Conservation (phyloP, 208 protist species). For the Porcisia hertigi region DNA sequence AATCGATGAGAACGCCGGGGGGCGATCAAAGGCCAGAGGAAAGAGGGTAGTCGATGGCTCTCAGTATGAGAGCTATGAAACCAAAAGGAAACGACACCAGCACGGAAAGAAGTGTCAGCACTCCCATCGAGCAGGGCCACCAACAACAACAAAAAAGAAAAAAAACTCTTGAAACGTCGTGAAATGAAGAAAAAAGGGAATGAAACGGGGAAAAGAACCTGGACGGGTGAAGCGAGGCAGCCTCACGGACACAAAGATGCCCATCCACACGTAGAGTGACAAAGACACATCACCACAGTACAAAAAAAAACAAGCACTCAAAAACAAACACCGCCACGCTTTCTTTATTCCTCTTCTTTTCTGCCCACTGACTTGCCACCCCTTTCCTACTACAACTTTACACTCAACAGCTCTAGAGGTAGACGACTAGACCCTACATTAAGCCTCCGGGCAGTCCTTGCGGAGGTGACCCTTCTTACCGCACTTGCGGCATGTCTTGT, state of each 20-base stretch:
- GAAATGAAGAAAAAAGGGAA: not conserved
- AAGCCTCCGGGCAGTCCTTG: slow-evolving; percentile 68
- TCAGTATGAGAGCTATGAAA: too few species aligned
- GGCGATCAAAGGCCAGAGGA: too few species aligned
- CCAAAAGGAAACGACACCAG: too few species aligned
- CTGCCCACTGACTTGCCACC: not conserved
- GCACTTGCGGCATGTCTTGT: slow-evolving; percentile 72
- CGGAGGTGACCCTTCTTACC: slow-evolving; percentile 79
- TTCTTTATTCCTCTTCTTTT: not conserved
- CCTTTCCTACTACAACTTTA: not conserved
- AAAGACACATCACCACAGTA: not conserved
- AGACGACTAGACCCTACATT: not conserved
- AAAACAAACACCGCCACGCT: not conserved
- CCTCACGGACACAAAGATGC: not conserved
- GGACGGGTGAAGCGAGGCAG: not conserved
- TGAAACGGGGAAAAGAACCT: not conserved
- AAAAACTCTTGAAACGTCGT: slow-evolving; percentile 23
- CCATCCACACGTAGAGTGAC: not conserved
- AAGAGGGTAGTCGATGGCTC: too few species aligned
- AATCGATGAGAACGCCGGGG: too few species aligned
- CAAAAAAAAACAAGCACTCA: not conserved
- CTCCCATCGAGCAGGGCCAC: too few species aligned
- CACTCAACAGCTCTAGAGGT: not conserved
- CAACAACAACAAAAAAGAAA: slow-evolving; percentile 5
- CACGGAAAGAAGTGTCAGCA: not conserved